These are phyloP conservation scores for Suillus americanus DNA, from an alignment of 768 basidiomycete genomes.

Conservation along the genomic window DNA sequence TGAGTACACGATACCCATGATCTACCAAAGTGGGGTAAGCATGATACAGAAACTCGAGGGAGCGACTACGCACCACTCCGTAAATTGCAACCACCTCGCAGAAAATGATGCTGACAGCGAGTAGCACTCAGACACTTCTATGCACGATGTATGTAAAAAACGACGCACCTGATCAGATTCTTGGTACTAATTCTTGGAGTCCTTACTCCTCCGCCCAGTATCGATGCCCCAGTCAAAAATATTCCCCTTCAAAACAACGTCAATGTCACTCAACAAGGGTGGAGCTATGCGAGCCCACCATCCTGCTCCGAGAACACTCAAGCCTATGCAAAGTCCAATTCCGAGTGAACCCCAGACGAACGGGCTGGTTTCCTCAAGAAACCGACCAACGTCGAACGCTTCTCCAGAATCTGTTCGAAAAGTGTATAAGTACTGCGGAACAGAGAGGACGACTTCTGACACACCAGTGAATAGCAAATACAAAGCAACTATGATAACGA, in stretches of 20 bases:
- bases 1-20: conserved; percentile 96
- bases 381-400: conserved; percentile 91
- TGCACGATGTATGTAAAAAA: not conserved
- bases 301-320: conserved; percentile 93
- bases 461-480: conserved; percentile 90
- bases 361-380: conserved; percentile 91
- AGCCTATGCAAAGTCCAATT: conserved; percentile 88
- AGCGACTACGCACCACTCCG: conserved; percentile 67
- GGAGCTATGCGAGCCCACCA: conserved; percentile 57
- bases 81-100: conserved; percentile 99
- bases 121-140: not conserved
- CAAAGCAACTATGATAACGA: conserved; percentile 65
- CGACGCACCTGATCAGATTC: conserved; percentile 89
- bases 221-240: conserved; percentile 94
- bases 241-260: conserved; percentile 72
- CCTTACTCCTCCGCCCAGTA: conserved; percentile 93
- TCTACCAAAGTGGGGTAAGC: conserved; percentile 41
- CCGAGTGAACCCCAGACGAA: conserved; percentile 92
- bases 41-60: not conserved
- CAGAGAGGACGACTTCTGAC: conserved; percentile 16
- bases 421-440: conserved; percentile 2
- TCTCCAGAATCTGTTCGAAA: conserved; percentile 70
- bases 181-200: conserved; percentile 94
- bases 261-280: not conserved
- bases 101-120: conserved; percentile 81